Evolutionary conservation across 2,329 filamentous ascomycete species (phyloP).

Genomic region (Lomentospora prolificans): DNA sequence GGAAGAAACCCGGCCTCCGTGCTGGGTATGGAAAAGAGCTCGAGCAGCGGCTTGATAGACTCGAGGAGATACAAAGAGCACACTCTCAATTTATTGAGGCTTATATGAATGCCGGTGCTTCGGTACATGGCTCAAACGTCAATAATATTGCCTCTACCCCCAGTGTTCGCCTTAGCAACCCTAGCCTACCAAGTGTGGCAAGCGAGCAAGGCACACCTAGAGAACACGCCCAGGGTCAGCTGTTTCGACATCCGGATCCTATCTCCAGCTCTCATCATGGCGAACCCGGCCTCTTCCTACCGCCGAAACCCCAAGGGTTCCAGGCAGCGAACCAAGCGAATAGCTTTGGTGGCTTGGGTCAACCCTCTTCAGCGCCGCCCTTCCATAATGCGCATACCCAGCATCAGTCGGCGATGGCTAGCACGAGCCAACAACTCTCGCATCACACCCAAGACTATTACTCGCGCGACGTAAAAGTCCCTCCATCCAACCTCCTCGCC

Average conservation of each 20-base stretch:
- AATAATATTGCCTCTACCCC: slow-evolving; percentile 20
- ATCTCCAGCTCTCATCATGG: slow-evolving; percentile 35
- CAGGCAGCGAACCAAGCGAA: slow-evolving; percentile 33
- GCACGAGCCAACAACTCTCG: slow-evolving; percentile 19
- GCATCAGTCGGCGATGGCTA: slow-evolving; percentile 29
- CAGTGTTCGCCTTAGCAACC: slow-evolving; percentile 38
- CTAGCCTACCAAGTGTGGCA: slow-evolving; percentile 37
- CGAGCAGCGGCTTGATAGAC: slow-evolving; percentile 60
- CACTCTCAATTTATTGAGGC: slow-evolving; percentile 59
- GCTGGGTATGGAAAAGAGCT: slow-evolving; percentile 64
- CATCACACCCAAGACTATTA: slow-evolving; percentile 4
- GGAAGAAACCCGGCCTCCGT: slow-evolving; percentile 56
- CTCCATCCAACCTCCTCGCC: neutral
- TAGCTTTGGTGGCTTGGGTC: slow-evolving; percentile 34
- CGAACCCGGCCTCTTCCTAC: slow-evolving; percentile 42
- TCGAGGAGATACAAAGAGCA: slow-evolving; percentile 55
- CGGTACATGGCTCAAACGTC: slow-evolving; percentile 11
- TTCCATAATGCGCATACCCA: slow-evolving; percentile 38
- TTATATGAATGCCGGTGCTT: slow-evolving; percentile 31
- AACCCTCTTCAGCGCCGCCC: slow-evolving; percentile 27
- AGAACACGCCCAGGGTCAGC: slow-evolving; percentile 26
- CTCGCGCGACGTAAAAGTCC: slow-evolving; percentile 1
- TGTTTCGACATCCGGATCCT: slow-evolving; percentile 41
- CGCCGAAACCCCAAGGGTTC: slow-evolving; percentile 30
- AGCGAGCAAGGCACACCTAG: slow-evolving; percentile 49